phyloP scores from a whole-genome alignment of 352 stramenopile species.

The Phytophthora pini region DNA sequence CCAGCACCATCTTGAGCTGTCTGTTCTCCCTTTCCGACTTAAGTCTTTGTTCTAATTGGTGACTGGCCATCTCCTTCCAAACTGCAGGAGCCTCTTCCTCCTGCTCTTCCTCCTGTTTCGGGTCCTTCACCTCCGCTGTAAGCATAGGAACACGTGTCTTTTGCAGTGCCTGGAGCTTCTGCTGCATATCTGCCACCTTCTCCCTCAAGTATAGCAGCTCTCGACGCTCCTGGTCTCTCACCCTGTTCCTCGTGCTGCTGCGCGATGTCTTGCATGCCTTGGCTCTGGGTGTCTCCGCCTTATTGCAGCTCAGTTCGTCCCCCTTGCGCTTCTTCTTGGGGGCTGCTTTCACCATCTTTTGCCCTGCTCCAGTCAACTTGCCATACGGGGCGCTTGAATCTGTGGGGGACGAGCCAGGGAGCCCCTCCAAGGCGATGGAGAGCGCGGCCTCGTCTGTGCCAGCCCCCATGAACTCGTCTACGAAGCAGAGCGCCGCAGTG shows the following conservation, averaged over 20 bases:
- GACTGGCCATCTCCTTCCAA: slow-evolving; percentile 55
- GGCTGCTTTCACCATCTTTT: slow-evolving; percentile 5
- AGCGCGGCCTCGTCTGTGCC: slow-evolving; percentile 24
- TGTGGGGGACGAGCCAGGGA: slow-evolving; percentile 14
- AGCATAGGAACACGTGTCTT: slow-evolving; percentile 15
- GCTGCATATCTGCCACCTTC: slow-evolving; percentile 53
- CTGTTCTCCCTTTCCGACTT: slow-evolving; percentile 68
- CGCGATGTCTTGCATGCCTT: slow-evolving; percentile 41
- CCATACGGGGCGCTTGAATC: neutral
- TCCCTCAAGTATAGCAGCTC: slow-evolving; percentile 54
- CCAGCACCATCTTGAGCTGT: slow-evolving; percentile 59
- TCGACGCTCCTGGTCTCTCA: slow-evolving; percentile 46
- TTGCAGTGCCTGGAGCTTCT: slow-evolving; percentile 46
- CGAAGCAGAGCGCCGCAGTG: slow-evolving; percentile 44
- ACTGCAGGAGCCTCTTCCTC: slow-evolving; percentile 27
- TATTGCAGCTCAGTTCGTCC: slow-evolving; percentile 13
- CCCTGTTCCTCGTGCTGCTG: slow-evolving; percentile 46
- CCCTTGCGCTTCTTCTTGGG: slow-evolving; percentile 28
- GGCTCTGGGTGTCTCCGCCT: neutral
- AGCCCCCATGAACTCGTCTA: slow-evolving; percentile 39
- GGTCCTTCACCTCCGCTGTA: slow-evolving; percentile 4
- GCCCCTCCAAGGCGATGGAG: slow-evolving; percentile 26
- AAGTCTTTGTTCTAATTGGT: slow-evolving; percentile 52
- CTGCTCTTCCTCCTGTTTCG: slow-evolving; percentile 1
- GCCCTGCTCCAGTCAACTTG: slow-evolving; percentile 1